A percentile compares a stretch with the other conserved stretches of the same genome.
phyloP scores from a whole-genome alignment of 306 rosid genomes.

The Cotoneaster glaucophyllus region DNA sequence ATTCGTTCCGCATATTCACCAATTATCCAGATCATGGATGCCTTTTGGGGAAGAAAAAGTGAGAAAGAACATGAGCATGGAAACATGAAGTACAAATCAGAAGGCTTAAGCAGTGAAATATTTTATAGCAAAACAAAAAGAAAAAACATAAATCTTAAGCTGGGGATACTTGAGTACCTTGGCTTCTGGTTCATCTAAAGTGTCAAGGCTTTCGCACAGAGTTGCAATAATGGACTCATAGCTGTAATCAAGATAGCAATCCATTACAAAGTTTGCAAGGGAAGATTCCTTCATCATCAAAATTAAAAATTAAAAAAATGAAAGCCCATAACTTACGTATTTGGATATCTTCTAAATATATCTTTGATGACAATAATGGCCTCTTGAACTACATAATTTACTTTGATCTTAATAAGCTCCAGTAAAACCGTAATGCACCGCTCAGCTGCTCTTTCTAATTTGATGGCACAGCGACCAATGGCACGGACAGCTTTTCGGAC shows the following conservation, averaged over 20 bases:
- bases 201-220: slow-evolving; percentile 94
- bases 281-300: slow-evolving; percentile 9
- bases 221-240: slow-evolving; percentile 99
- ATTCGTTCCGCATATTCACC: slow-evolving; percentile 99
- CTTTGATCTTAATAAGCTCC: slow-evolving; percentile 97
- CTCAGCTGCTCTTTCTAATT: slow-evolving; percentile 98
- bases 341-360: slow-evolving; percentile 98
- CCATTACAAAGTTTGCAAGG: slow-evolving; percentile 18
- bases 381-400: slow-evolving; percentile 98
- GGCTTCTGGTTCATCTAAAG: slow-evolving; percentile 98
- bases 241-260: slow-evolving; percentile 32
- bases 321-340: slow-evolving; percentile 56
- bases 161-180: slow-evolving; percentile 46
- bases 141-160: not conserved
- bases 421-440: slow-evolving; percentile 98
- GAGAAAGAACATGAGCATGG: not conserved
- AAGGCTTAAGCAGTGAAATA: not conserved
- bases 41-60: slow-evolving; percentile 27
- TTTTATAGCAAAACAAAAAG: not conserved
- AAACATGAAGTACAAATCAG: not conserved
- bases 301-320: not conserved
- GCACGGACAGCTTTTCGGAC: slow-evolving; percentile 99
- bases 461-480: slow-evolving; percentile 99
- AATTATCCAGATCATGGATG: slow-evolving; percentile 99
- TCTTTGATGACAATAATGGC: slow-evolving; percentile 99